These are phyloP conservation scores for Bremia lactucae DNA, from an alignment of 352 stramenopile species.

Conservation along the genomic window DNA sequence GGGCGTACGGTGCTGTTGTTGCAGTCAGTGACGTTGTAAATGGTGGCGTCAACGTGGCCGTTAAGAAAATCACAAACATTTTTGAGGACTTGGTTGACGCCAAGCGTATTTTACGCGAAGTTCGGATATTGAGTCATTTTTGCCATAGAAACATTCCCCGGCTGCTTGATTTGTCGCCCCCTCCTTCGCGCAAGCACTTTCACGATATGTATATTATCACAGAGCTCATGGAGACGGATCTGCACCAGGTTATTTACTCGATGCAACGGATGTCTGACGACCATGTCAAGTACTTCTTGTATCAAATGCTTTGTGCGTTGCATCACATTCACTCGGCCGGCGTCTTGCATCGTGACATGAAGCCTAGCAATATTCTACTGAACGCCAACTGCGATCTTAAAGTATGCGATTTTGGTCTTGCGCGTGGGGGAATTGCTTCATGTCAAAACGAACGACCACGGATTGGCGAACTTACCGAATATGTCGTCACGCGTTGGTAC, in stretches of 20 bases:
- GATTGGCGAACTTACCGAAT: slow-evolving; percentile 42
- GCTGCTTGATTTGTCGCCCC: slow-evolving; percentile 87
- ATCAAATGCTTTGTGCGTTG: slow-evolving; percentile 70
- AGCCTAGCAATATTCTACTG: slow-evolving; percentile 72
- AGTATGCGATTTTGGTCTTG: slow-evolving; percentile 69
- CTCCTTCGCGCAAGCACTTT: slow-evolving; percentile 87
- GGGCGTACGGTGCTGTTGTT: slow-evolving; percentile 87
- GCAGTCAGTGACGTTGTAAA: slow-evolving; percentile 57
- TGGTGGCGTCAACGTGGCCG: slow-evolving; percentile 61
- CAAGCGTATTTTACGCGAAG: slow-evolving; percentile 95
- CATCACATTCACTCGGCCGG: slow-evolving; percentile 93
- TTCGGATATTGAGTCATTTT: slow-evolving; percentile 82
- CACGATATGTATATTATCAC: slow-evolving; percentile 95
- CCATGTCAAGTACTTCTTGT: slow-evolving; percentile 76
- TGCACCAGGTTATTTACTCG: slow-evolving; percentile 95
- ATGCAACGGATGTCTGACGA: slow-evolving; percentile 86
- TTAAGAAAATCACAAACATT: slow-evolving; percentile 91
- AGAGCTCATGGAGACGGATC: slow-evolving; percentile 94
- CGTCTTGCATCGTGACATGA: slow-evolving; percentile 76
- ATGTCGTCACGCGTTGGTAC: slow-evolving; percentile 77
- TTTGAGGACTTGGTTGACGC: slow-evolving; percentile 97
- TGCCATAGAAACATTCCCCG: slow-evolving; percentile 89
- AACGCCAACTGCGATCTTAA: slow-evolving; percentile 78
- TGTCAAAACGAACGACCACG: slow-evolving; percentile 1
- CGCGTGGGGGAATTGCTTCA: slow-evolving; percentile 41